These are phyloP conservation scores for Coriaria nepalensis DNA, from an alignment of 306 rosid species.

Conservation along the genomic window DNA sequence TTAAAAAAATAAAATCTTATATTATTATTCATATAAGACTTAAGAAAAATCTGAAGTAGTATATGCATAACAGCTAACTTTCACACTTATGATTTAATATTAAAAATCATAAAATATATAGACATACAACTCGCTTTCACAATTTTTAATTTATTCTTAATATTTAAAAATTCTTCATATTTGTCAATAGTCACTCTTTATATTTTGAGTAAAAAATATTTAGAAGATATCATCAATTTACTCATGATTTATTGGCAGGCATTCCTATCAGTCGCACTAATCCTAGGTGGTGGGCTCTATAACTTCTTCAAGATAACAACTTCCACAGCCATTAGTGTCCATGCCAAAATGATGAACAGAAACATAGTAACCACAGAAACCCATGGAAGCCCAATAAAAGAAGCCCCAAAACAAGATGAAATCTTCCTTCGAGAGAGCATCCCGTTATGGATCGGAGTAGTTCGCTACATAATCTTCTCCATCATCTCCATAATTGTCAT, in stretches of 20 bases:
- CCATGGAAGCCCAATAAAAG: constrained; percentile 6
- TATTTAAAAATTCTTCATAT: no score
- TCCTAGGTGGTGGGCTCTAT: constrained; percentile 79
- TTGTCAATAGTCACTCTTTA: no score
- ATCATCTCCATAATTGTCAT: constrained; percentile 35
- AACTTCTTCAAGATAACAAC: constrained; percentile 51
- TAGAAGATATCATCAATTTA: not conserved
- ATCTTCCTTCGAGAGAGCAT: constrained; percentile 52
- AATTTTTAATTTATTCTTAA: no score
- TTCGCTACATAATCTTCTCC: constrained; percentile 23
- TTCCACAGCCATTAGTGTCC: constrained; percentile 30
- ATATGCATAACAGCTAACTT: no score
- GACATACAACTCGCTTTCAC: no score
- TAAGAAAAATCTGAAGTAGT: no score
- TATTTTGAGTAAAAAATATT: no score
- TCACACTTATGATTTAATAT: no score
- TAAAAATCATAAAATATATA: no score
- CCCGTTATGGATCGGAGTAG: constrained; percentile 40
- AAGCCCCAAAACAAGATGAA: constrained; percentile 26
- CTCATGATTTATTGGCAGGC: constrained; percentile 23
- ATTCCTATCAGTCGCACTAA: constrained; percentile 62
- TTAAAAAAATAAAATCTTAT: no score
- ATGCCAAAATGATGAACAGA: constrained; percentile 18
- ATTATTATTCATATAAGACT: no score
- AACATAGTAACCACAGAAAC: constrained; percentile 17